Evolutionary conservation across 441 rosid species (phyloP), one percentile per base, ranked within the genome.

Genomic region (Sinapis alba): DNA sequence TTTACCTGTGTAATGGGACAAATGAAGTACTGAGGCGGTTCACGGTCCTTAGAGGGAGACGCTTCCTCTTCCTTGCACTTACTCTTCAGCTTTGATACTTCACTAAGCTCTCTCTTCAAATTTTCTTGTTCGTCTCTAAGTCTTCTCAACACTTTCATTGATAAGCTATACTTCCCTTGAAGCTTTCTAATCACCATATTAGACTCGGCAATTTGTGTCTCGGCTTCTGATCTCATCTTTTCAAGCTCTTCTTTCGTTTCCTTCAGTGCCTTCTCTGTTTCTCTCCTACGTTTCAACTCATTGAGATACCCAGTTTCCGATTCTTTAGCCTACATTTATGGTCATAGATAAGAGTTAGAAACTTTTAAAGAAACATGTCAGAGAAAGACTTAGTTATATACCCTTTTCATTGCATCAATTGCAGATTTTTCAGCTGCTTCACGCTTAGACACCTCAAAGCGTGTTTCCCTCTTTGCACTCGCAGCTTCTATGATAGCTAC

Each of bases 1-100:
- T 80, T 74, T 57, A 84, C 99, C 84, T 80, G 90, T 64, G 86
- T 85, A 57, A 94, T 87, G 68, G 97, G 99, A 75, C 99, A 90
- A 38, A 83, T 86, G 72, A 89, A 94, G 84, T 88, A 90, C 28
- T 51, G 27, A 62, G 79, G 79, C 7, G 74, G 69, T 62, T 68
- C 65, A 27, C 12, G 26, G 59, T 69, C 27, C n/a, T 19, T 51
- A 13, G 34, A 57, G 18, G 62, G 10, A 57, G 62, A 57, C 2
- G 34, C 19, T 57, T 24, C 62, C 34, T 57, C 62, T 57, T 24
- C 19, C 15, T 24, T 6, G 45, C 32, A 15, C 77, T 82, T 81
- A 78, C 78, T 83, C 82, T 88, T 85, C 75, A 87, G 88, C 81
- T 87, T 88, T 83, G 87, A 92, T 15, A 91, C 91, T 83, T 90